Conservation (phyloP, 306 rosid species). For the Malus sieversii region DNA sequence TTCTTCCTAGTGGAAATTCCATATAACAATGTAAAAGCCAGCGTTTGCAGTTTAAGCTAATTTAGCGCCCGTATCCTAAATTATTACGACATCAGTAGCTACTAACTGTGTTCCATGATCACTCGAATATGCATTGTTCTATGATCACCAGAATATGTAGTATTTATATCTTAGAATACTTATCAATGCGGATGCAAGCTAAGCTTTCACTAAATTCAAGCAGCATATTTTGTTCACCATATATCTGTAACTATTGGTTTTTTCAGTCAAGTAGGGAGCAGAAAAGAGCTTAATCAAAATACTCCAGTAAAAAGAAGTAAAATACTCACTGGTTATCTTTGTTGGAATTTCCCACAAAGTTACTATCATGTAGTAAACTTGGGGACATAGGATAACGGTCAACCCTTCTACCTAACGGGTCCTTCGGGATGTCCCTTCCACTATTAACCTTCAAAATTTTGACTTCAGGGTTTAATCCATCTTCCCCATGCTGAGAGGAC, state of each 20-base stretch:
- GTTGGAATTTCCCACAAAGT: conserved; percentile 46
- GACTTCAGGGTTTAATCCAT: conserved; percentile 47
- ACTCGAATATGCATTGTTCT: neutral
- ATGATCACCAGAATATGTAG: neutral
- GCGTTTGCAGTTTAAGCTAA: too few species aligned
- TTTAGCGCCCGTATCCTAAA: too few species aligned
- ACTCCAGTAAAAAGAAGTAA: conserved; percentile 1
- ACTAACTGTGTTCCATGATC: too few species aligned
- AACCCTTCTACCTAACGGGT: conserved; percentile 46
- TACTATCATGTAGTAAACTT: conserved; percentile 74
- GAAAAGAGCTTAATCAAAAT: neutral
- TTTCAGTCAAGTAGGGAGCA: neutral
- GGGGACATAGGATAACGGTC: conserved; percentile 80
- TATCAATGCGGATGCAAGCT: neutral
- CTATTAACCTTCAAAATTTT: conserved; percentile 43
- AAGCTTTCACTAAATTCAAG: neutral
- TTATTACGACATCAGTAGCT: too few species aligned
- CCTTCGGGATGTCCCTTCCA: conserved; percentile 56
- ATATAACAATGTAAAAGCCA: neutral
- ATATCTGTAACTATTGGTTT: neutral
- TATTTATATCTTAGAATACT: neutral
- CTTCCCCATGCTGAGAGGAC: conserved; percentile 68
- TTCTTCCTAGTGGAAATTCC: neutral
- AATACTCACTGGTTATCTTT: conserved; percentile 80
- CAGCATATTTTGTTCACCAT: neutral